These are phyloP conservation scores for Saccharomycopsis oosterbeekiorum DNA, from an alignment of 805 yeast species.

Conservation along the genomic window DNA sequence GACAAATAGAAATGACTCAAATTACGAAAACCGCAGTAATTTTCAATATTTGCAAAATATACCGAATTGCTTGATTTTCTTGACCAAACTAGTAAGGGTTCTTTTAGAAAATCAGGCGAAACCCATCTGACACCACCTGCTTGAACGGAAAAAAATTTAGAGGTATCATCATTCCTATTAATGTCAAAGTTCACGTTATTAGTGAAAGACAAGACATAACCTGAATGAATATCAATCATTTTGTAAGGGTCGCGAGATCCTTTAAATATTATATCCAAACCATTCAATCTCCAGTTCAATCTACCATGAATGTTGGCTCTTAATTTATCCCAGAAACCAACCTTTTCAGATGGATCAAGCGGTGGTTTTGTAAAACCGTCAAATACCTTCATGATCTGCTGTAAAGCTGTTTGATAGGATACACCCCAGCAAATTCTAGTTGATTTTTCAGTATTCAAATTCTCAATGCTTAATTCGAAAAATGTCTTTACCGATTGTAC, in stretches of 20 bases:
- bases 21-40: constrained; percentile 9
- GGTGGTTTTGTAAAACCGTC: constrained; percentile 88
- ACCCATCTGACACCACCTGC: constrained; percentile 58
- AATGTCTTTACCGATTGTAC: constrained; percentile 65
- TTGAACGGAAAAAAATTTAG: constrained; percentile 51
- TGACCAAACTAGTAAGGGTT: constrained; percentile 48
- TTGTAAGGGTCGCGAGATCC: constrained; percentile 76
- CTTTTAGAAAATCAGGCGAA: constrained; percentile 64
- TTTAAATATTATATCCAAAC: constrained; percentile 52
- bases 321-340: constrained; percentile 92
- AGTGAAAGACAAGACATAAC: constrained; percentile 66
- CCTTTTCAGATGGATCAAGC: constrained; percentile 69
- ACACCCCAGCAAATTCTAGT: constrained; percentile 77
- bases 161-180: constrained; percentile 61
- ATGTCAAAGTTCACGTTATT: constrained; percentile 49
- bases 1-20: constrained; percentile 23
- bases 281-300: constrained; percentile 39
- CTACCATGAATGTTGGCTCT: constrained; percentile 70
- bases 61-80: constrained; percentile 36
- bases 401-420: constrained; percentile 74
- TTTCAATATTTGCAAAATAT: constrained; percentile 32
- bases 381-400: constrained; percentile 64
- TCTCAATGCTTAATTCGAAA: constrained; percentile 45
- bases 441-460: constrained; percentile 43
- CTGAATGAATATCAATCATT: constrained; percentile 56